Percentiles rank a stretch among this genome's conserved stretches.
phyloP scores from a whole-genome alignment of 768 basidiomycete species.

The Panus rudis region DNA sequence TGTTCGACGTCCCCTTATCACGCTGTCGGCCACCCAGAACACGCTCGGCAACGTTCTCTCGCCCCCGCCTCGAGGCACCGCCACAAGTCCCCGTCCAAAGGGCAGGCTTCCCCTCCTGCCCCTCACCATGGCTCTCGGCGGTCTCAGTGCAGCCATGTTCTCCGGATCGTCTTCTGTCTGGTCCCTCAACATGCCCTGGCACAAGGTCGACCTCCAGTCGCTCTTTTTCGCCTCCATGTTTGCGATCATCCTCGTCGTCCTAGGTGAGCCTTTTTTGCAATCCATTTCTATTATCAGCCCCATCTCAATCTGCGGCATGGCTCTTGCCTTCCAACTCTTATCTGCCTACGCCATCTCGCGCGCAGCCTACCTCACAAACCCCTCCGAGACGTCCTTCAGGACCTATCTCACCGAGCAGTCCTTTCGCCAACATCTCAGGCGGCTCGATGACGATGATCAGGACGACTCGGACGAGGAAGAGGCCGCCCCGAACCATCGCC shows the following conservation, averaged over 20 bases:
- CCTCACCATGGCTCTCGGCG: conserved; percentile 63
- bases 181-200: conserved; percentile 38
- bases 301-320: neutral
- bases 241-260: conserved; percentile 58
- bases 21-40: conserved; percentile 14
- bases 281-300: conserved; percentile 8
- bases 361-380: conserved; percentile 91
- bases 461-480: conserved; percentile 35
- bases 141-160: conserved; percentile 52
- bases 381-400: conserved; percentile 88
- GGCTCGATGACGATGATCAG: conserved; percentile 62
- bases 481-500: conserved; percentile 20
- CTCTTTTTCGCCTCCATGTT: conserved; percentile 65
- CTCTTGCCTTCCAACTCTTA: conserved; percentile 1
- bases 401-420: conserved; percentile 96
- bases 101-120: conserved; percentile 43
- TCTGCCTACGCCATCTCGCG: neutral
- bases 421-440: conserved; percentile 88
- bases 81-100: conserved; percentile 23
- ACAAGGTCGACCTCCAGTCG: conserved; percentile 61
- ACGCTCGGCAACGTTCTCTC: conserved; percentile 6
- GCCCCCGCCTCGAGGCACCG: conserved; percentile 16
- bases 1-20: conserved; percentile 18
- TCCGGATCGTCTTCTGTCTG: conserved; percentile 47
- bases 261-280: conserved; percentile 45